These are phyloP conservation scores for Podaxis rugospora DNA, from an alignment of 768 basidiomycete genomes.

Conservation along the genomic window DNA sequence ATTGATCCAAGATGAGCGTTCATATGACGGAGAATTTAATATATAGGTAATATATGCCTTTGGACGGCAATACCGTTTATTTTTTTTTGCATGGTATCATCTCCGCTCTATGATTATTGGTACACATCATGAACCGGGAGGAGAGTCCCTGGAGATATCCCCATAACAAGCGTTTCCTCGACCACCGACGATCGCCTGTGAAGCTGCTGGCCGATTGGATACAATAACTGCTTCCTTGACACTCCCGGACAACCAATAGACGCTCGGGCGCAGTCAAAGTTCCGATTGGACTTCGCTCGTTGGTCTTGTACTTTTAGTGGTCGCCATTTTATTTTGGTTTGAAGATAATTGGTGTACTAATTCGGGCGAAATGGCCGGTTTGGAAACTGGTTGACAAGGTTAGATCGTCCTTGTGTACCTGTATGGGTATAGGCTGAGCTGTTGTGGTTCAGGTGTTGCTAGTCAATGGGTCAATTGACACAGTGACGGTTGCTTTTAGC, in stretches of 20 bases:
- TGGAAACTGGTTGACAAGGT: not conserved
- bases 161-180: not conserved
- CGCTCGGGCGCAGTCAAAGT: not conserved
- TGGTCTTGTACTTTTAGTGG: not conserved
- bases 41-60: not conserved
- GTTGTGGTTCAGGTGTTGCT: not conserved
- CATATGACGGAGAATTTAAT: not conserved
- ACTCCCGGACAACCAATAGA: not conserved
- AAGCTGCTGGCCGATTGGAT: not conserved
- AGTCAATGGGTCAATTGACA: not conserved
- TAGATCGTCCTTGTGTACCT: not conserved
- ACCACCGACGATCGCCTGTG: not conserved
- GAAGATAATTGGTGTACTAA: not conserved
- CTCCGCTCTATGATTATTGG: not conserved
- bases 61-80: not conserved
- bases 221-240: not conserved
- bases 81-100: not conserved
- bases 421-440: not conserved
- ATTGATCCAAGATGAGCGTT: not conserved
- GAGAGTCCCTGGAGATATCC: not conserved
- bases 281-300: not conserved
- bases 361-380: not conserved
- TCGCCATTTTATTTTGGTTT: not conserved
- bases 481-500: not conserved
- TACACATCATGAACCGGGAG: not conserved